phyloP scores from a whole-genome alignment of 2,329 filamentous ascomycete genomes.

The Sporothrix luriei region DNA sequence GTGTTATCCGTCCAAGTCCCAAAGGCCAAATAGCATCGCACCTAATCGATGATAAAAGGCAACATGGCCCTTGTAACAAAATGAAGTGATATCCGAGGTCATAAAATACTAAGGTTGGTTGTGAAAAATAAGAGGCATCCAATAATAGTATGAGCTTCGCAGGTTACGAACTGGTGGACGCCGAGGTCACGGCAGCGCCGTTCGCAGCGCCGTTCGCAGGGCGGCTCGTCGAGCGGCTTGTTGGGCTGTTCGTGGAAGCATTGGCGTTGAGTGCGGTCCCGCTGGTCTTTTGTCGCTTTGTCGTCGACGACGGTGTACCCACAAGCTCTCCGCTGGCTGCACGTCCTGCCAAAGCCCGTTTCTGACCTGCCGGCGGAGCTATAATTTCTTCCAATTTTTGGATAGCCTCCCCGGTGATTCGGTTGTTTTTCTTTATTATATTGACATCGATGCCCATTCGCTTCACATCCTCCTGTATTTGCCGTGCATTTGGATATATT shows the following conservation, averaged over 20 bases:
- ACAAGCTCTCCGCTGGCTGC: background rate
- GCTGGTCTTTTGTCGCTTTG: slow-evolving; percentile 13
- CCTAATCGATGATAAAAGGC: background rate
- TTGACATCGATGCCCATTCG: background rate
- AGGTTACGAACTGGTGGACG: background rate
- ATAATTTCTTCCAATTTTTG: background rate
- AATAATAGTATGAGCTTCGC: background rate
- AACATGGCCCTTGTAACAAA: background rate
- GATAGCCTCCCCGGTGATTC: background rate
- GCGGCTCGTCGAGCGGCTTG: background rate
- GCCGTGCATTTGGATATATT: slow-evolving; percentile 38
- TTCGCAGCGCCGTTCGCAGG: background rate
- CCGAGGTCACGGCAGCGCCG: background rate
- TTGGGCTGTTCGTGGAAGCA: background rate
- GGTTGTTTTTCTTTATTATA: slow-evolving; percentile 15
- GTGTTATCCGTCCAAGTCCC: background rate
- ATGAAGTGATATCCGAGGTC: too few relatives aligned
- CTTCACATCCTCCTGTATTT: slow-evolving; percentile 34
- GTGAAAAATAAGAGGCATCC: background rate
- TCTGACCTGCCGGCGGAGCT: background rate
- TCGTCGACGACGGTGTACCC: background rate
- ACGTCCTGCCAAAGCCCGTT: background rate
- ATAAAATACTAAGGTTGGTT: background rate
- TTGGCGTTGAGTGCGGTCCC: background rate
- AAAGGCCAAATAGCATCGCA: background rate